A percentile compares a stretch with the other conserved stretches of the same genome.
Evolutionary conservation across 768 basidiomycete species (phyloP).

Genomic region (Myochromella boudieri): DNA sequence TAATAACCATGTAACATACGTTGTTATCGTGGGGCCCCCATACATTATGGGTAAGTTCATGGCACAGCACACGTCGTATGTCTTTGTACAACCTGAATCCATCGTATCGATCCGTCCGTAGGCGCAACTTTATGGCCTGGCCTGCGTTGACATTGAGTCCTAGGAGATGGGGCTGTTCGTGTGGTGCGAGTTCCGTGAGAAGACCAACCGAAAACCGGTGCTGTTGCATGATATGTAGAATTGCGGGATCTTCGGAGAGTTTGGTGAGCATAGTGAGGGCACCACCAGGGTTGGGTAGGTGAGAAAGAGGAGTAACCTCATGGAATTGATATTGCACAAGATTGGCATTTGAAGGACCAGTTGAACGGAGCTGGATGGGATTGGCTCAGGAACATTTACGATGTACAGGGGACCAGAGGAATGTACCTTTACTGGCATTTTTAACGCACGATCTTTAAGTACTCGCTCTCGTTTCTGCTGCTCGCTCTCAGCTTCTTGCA

Average conservation of each 20-base stretch:
- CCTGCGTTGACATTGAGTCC: slow-evolving; percentile 69
- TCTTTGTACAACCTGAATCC: slow-evolving; percentile 70
- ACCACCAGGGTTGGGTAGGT: slow-evolving; percentile 62
- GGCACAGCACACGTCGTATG: slow-evolving; percentile 67
- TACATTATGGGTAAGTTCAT: slow-evolving; percentile 76
- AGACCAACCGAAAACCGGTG: slow-evolving; percentile 69
- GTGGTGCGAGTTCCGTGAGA: slow-evolving; percentile 77
- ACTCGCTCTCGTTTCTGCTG: slow-evolving; percentile 57
- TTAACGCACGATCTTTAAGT: slow-evolving; percentile 55
- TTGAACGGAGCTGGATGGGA: slow-evolving; percentile 52
- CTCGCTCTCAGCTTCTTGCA: slow-evolving; percentile 59
- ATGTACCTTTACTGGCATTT: slow-evolving; percentile 57
- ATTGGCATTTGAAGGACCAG: slow-evolving; percentile 36
- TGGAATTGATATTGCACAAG: slow-evolving; percentile 62
- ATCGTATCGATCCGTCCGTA: slow-evolving; percentile 70
- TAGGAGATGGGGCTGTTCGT: slow-evolving; percentile 67
- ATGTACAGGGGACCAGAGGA: neutral
- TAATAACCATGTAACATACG: slow-evolving; percentile 38
- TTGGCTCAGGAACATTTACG: neutral
- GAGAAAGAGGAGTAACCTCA: slow-evolving; percentile 54
- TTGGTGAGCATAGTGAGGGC: slow-evolving; percentile 55
- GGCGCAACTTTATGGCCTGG: slow-evolving; percentile 61
- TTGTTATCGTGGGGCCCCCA: slow-evolving; percentile 74
- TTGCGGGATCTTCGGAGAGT: slow-evolving; percentile 70
- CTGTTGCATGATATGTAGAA: slow-evolving; percentile 66